Percentiles rank a stretch among this genome's conserved stretches.
phyloP scores from a whole-genome alignment of 2,329 filamentous ascomycete species.

The Aspergillus quadrilineatus region DNA sequence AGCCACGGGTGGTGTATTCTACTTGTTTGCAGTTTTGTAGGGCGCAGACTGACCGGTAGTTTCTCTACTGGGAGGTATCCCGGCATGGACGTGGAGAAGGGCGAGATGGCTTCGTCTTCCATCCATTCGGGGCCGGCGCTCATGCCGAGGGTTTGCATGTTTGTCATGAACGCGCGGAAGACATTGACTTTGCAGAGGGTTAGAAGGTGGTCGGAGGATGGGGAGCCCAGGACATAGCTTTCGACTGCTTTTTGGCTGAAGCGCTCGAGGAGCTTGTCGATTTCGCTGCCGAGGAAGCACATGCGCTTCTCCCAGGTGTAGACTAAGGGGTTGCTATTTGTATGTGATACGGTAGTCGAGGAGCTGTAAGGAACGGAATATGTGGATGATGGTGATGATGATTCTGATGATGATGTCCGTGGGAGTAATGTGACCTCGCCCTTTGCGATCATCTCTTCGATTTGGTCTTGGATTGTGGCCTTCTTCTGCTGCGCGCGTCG shows the following conservation, averaged over 20 bases:
- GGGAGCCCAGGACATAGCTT: slow-evolving; percentile 27
- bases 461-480: background rate
- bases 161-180: slow-evolving; percentile 34
- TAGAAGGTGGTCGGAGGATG: slow-evolving; percentile 34
- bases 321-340: background rate
- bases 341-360: background rate
- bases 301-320: background rate
- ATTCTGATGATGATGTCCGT: background rate
- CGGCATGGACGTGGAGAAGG: slow-evolving; percentile 20
- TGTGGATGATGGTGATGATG: background rate
- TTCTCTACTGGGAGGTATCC: slow-evolving; percentile 7
- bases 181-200: slow-evolving; percentile 38
- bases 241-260: slow-evolving; percentile 25
- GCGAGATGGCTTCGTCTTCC: slow-evolving; percentile 31
- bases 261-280: slow-evolving; percentile 15
- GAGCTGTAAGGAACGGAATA: background rate
- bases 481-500: slow-evolving; percentile 19
- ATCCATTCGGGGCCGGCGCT: slow-evolving; percentile 19
- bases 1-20: slow-evolving; percentile 44
- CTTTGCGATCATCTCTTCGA: slow-evolving; percentile 6
- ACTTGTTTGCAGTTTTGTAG: slow-evolving; percentile 40
- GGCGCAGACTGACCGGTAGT: slow-evolving; percentile 33
- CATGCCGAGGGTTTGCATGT: slow-evolving; percentile 30
- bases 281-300: slow-evolving; percentile 6
- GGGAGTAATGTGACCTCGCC: slow-evolving; percentile 9